Conservation (phyloP, 345 rosid genomes). For the Aurinia saxatilis region DNA sequence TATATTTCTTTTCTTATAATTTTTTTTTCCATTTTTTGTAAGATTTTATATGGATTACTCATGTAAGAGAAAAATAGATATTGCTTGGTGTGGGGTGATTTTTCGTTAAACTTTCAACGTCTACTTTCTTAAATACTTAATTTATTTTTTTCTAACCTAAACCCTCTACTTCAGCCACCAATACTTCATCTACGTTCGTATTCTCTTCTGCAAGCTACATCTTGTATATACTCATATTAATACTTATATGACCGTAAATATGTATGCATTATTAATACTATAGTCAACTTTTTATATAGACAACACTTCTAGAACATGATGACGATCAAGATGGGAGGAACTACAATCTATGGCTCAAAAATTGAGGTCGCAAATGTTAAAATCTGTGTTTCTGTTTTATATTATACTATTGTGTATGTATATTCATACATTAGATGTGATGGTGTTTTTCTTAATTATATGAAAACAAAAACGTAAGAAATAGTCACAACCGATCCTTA, state of each 20-base stretch:
- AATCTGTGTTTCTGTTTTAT: background rate
- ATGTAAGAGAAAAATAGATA: conserved; percentile 1
- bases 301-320: conserved; percentile 21
- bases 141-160: conserved; percentile 53
- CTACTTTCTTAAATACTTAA: conserved; percentile 21
- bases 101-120: conserved; percentile 72
- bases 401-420: background rate
- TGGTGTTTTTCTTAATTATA: background rate
- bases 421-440: background rate
- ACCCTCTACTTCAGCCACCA: conserved; percentile 39
- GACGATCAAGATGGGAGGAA: background rate
- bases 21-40: background rate
- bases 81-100: conserved; percentile 61
- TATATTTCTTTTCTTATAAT: background rate
- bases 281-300: background rate
- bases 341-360: background rate
- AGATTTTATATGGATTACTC: background rate
- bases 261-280: background rate
- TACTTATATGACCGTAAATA: background rate
- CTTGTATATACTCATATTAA: background rate
- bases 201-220: conserved; percentile 14
- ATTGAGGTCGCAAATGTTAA: background rate
- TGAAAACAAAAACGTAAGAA: background rate
- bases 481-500: too few species aligned
- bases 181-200: conserved; percentile 22